Conservation (phyloP, 2,329 filamentous ascomycete genomes). For the Diplocarpon mali region DNA sequence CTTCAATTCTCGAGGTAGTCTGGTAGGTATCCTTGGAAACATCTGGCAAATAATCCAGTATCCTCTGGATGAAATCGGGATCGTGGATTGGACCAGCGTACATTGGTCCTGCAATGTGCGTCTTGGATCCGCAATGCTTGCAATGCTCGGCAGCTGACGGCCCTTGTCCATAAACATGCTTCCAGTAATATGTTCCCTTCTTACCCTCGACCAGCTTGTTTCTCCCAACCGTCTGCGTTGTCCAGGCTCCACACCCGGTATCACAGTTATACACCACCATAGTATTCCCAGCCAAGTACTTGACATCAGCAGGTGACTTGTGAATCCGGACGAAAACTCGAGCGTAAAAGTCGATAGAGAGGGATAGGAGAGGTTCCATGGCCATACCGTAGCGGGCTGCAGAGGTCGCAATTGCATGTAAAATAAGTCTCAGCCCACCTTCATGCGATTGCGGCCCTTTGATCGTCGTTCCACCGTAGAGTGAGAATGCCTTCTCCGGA, state of each 20-base stretch:
- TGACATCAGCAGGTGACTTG: slow-evolving; percentile 74
- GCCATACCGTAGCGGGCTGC: slow-evolving; percentile 78
- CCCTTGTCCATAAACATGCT: slow-evolving; percentile 63
- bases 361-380: slow-evolving; percentile 81
- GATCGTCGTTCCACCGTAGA: slow-evolving; percentile 84
- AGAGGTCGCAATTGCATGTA: slow-evolving; percentile 69
- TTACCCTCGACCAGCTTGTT: slow-evolving; percentile 59
- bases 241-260: slow-evolving; percentile 82
- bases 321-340: slow-evolving; percentile 77
- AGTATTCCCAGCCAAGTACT: slow-evolving; percentile 79
- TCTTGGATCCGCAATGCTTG: slow-evolving; percentile 75
- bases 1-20: slow-evolving; percentile 71
- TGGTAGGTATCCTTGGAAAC: slow-evolving; percentile 62
- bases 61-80: slow-evolving; percentile 65
- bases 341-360: slow-evolving; percentile 94
- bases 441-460: slow-evolving; percentile 85
- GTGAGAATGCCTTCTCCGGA: slow-evolving; percentile 80
- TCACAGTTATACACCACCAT: slow-evolving; percentile 94
- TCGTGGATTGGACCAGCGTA: slow-evolving; percentile 86
- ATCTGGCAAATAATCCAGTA: slow-evolving; percentile 61
- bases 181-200: slow-evolving; percentile 59
- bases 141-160: slow-evolving; percentile 58
- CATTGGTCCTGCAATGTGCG: slow-evolving; percentile 88
- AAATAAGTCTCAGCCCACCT: slow-evolving; percentile 73
- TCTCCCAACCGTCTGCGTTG: slow-evolving; percentile 65